Base-by-base conservation (phyloP, 768 basidiomycete genomes). In the Tricholoma furcatifolium region DNA sequence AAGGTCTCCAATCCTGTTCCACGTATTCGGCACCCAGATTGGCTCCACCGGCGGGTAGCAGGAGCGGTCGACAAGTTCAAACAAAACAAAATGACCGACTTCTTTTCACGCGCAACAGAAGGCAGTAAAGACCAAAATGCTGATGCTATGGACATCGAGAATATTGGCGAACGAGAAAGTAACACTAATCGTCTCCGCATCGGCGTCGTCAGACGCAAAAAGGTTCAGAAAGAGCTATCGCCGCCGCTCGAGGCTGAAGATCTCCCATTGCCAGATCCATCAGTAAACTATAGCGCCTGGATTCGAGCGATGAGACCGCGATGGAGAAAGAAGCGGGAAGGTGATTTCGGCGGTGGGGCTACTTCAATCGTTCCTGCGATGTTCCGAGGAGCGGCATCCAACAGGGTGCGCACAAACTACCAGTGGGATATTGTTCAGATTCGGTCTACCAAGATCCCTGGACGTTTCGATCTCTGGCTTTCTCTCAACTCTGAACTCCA, bases 1-100 rank as follows among this genome's bases (percentile, higher is more conserved):
- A 96, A 96, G 61, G 90, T 99, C 44, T 70, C 91, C 4, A 99
- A 99, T 65, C 97, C 97, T 4, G 97, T 98, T 4, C 91, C 96
- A 9, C 86, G 97, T 24, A 87, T 98, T 56, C 86, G 86, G 21
- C 97, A 99, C 71, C 97, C 97, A 0, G 97, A 99, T 66, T 98
- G 97, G 97, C 76, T 99, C 41, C 88, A 91, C 70, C 87, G 90
- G 41, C 81, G 97, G 41, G 92, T 98, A 10, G 88, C 87, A 12
- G 90, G 87, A 11, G 81, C 87, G 14, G 83, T 94, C 38, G 96
- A 98, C 77, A 97, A 93, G 71, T 98, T 98, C 75, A 94, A 92
- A 67, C 97, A 99, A 68, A 96, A 98, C 70, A 98, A 95, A 70
- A 74, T 99, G 45, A 95, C 93, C 0, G 93, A 98, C 61, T 98